Conservation (phyloP, 148 eudicot genomes). For the Cornus suecica region DNA sequence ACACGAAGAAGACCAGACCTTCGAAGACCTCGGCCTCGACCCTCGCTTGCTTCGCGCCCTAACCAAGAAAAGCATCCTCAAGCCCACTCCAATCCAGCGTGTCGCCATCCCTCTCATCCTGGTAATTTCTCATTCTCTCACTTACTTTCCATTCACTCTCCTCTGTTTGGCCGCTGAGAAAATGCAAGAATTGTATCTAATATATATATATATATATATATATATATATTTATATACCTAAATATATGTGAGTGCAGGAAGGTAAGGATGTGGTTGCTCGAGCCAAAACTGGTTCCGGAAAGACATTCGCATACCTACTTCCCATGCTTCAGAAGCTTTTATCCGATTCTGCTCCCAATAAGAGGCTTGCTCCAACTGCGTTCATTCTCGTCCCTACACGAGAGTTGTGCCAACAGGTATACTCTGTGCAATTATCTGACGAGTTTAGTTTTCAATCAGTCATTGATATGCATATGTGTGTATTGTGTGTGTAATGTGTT, state of each 20-base stretch:
- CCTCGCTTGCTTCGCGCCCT: constrained; percentile 76
- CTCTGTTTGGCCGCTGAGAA: not conserved
- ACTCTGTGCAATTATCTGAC: not conserved
- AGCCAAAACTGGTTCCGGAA: constrained; percentile 96
- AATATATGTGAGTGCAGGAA: constrained; percentile 39
- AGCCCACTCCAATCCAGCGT: constrained; percentile 80
- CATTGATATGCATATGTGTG: not conserved
- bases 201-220: not conserved
- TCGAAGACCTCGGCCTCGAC: constrained; percentile 73
- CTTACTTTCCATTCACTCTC: not conserved
- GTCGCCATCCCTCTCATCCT: constrained; percentile 76
- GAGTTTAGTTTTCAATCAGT: not conserved
- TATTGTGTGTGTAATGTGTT: not conserved
- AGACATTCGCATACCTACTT: constrained; percentile 88
- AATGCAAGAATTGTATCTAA: not conserved
- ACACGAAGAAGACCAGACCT: constrained; percentile 41
- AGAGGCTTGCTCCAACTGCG: constrained; percentile 49
- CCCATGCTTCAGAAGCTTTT: constrained; percentile 87
- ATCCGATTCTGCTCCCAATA: constrained; percentile 36
- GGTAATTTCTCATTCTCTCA: constrained; percentile 26
- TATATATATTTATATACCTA: too few relatives aligned
- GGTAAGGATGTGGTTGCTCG: constrained; percentile 96
- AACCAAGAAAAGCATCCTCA: constrained; percentile 48
- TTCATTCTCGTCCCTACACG: constrained; percentile 79
- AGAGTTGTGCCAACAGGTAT: constrained; percentile 82